Evolutionary conservation across 1,284 basidiomycete genomes (phyloP).

Genomic region (Pisolithus thermaeus): DNA sequence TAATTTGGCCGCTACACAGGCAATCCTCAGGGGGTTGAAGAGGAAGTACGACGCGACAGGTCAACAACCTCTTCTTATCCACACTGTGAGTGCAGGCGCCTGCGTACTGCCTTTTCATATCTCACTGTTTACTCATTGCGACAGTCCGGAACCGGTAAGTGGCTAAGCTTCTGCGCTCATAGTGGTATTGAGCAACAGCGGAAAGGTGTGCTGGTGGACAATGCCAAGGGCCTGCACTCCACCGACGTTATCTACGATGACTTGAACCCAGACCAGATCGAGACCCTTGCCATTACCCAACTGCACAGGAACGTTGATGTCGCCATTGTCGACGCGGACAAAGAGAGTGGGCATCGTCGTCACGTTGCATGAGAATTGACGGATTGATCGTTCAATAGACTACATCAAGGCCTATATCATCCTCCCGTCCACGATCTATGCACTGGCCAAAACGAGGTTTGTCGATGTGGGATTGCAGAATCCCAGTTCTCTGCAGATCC

Average conservation of each 20-base stretch:
- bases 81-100: slow-evolving; percentile 37
- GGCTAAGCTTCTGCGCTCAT: slow-evolving; percentile 15
- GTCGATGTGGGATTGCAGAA: slow-evolving; percentile 34
- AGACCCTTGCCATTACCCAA: slow-evolving; percentile 31
- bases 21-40: slow-evolving; percentile 44
- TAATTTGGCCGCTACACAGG: slow-evolving; percentile 34
- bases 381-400: slow-evolving; percentile 17
- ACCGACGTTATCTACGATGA: slow-evolving; percentile 38
- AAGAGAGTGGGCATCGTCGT: slow-evolving; percentile 27
- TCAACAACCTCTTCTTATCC: slow-evolving; percentile 40
- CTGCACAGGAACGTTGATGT: slow-evolving; percentile 42
- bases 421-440: slow-evolving; percentile 37
- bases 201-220: slow-evolving; percentile 27
- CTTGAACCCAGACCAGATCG: slow-evolving; percentile 33
- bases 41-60: slow-evolving; percentile 34
- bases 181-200: slow-evolving; percentile 26
- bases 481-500: slow-evolving; percentile 34
- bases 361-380: background rate
- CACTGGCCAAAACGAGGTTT: slow-evolving; percentile 29
- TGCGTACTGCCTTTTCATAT: background rate
- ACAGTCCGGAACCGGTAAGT: slow-evolving; percentile 22
- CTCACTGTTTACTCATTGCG: background rate
- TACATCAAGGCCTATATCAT: slow-evolving; percentile 36
- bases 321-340: slow-evolving; percentile 36
- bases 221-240: slow-evolving; percentile 30